Percentiles rank a stretch among this genome's conserved stretches.
phyloP scores from a whole-genome alignment of 1,284 basidiomycete genomes.

The Retiboletus flavoniger region DNA sequence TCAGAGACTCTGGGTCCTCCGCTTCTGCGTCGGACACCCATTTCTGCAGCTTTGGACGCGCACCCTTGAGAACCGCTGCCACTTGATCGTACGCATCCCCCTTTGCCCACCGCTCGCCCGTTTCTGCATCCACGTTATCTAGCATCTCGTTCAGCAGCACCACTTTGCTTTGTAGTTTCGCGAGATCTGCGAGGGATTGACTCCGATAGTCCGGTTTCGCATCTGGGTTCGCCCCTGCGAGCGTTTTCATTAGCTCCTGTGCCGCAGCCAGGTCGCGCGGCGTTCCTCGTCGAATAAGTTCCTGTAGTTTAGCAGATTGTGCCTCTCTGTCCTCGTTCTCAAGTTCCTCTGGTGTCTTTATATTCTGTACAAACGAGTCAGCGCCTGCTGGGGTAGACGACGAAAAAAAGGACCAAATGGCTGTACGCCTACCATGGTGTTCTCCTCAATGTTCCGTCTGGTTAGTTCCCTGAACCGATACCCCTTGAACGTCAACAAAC shows the following conservation, averaged over 20 bases:
- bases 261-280: constrained; percentile 94
- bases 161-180: constrained; percentile 93
- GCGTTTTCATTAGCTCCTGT: constrained; percentile 96
- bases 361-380: constrained; percentile 51
- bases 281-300: constrained; percentile 93
- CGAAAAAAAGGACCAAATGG: background rate
- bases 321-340: constrained; percentile 95
- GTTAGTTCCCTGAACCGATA: constrained; percentile 82
- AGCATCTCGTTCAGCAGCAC: constrained; percentile 95
- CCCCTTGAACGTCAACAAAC: constrained; percentile 93
- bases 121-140: constrained; percentile 78
- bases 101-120: constrained; percentile 72
- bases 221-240: constrained; percentile 95
- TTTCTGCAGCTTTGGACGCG: constrained; percentile 94
- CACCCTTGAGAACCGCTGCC: constrained; percentile 75
- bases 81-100: constrained; percentile 99
- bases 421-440: constrained; percentile 45
- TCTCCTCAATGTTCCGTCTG: constrained; percentile 45
- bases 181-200: constrained; percentile 87
- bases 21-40: constrained; percentile 95
- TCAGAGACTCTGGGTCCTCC: constrained; percentile 82
- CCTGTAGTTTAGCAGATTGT: constrained; percentile 96
- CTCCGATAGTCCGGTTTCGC: constrained; percentile 90
- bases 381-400: constrained; percentile 2
- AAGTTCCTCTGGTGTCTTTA: constrained; percentile 95